Evolutionary conservation across 176 grass and related monocot species (phyloP).

Genomic region (Calamus simplicifolius): DNA sequence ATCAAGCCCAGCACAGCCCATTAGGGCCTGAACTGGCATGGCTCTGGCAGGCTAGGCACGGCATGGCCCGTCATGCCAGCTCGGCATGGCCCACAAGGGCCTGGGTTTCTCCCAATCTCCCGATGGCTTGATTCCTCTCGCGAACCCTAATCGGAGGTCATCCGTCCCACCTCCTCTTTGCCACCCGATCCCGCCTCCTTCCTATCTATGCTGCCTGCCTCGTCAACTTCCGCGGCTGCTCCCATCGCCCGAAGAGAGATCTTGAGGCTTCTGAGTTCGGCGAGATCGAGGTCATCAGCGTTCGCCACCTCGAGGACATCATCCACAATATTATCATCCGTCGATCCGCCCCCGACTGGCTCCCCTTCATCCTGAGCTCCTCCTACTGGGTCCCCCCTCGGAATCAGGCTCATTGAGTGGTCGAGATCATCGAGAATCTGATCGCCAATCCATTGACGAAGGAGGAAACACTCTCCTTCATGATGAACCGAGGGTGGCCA

Average conservation of each 20-base stretch:
- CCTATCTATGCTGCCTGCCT: not conserved
- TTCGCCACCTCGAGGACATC: not conserved
- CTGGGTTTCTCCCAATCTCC: too few species aligned
- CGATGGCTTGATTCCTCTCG: too few species aligned
- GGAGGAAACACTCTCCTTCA: slow-evolving; percentile 14
- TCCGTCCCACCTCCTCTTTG: not conserved
- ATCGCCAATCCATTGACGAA: slow-evolving; percentile 1
- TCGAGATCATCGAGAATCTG: slow-evolving; percentile 1
- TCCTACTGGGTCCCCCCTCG: slow-evolving; percentile 18
- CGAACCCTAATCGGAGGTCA: not conserved
- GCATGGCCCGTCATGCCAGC: too few species aligned
- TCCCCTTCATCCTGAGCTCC: slow-evolving; percentile 13
- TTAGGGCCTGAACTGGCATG: too few species aligned
- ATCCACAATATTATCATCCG: slow-evolving; percentile 3
- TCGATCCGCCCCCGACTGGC: slow-evolving; percentile 11
- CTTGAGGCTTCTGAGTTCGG: not conserved
- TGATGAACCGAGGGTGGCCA: slow-evolving; percentile 4
- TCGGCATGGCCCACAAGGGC: too few species aligned
- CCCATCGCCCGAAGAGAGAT: not conserved
- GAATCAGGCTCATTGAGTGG: not conserved
- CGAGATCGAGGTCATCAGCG: too few species aligned
- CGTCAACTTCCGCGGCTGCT: not conserved
- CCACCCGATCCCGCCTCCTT: too few species aligned
- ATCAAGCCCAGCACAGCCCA: too few species aligned
- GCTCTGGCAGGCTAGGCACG: too few species aligned